Evolutionary conservation across 345 rosid species (phyloP).

Genomic region (Lepidium aucheri): DNA sequence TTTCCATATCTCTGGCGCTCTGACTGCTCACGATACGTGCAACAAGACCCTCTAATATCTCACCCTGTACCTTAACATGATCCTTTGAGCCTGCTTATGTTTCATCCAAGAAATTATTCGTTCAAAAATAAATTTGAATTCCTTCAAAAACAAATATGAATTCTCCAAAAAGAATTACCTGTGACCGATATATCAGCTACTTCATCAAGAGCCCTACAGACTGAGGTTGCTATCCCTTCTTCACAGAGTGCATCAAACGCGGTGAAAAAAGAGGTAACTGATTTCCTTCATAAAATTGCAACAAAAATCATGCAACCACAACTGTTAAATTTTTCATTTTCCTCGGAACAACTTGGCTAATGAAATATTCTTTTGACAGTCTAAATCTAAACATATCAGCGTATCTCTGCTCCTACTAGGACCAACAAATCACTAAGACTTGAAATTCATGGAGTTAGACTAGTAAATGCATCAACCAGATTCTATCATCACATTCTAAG

Average conservation of each 20-base stretch:
- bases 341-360: not conserved
- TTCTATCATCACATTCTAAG: not conserved
- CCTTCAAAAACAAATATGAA: not conserved
- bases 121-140: not conserved
- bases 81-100: constrained; percentile 62
- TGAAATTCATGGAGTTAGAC: not conserved
- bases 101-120: not conserved
- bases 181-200: constrained; percentile 89
- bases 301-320: constrained; percentile 9
- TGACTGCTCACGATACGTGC: constrained; percentile 83
- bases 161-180: constrained; percentile 35
- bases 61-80: constrained; percentile 82
- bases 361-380: not conserved
- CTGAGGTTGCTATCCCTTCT: constrained; percentile 90
- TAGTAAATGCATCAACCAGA: not conserved
- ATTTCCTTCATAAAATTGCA: constrained; percentile 52
- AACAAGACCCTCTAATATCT: constrained; percentile 97
- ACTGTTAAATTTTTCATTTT: not conserved
- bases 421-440: not conserved
- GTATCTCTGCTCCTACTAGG: not conserved
- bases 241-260: constrained; percentile 86
- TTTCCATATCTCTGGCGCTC: constrained; percentile 71
- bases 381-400: constrained; percentile 3
- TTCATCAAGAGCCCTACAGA: constrained; percentile 88
- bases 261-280: constrained; percentile 72